Percentiles rank a stretch among this genome's conserved stretches.
Conservation (phyloP, 164 flowering plant genomes). For the Berberis vulgaris region DNA sequence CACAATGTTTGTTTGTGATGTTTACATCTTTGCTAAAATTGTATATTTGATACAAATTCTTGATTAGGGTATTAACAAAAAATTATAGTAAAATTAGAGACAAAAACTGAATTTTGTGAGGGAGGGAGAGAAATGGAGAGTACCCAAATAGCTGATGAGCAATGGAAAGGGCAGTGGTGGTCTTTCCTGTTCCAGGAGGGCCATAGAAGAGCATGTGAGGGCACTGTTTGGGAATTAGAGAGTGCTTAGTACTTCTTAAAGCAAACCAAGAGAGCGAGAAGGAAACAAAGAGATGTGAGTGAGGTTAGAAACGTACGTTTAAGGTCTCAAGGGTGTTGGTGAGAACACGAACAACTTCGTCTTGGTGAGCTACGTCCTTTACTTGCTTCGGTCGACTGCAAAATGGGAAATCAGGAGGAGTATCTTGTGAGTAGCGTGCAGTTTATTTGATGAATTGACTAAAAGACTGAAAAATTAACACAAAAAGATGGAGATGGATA, state of each 20-base stretch:
- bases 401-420: not conserved
- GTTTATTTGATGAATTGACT: not conserved
- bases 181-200: constrained; percentile 98
- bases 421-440: not conserved
- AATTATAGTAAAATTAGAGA: no score
- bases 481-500: not conserved
- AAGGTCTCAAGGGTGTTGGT: constrained; percentile 87
- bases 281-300: not conserved
- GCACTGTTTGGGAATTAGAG: constrained; percentile 33
- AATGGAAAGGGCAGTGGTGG: constrained; percentile 92
- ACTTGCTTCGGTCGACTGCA: constrained; percentile 90
- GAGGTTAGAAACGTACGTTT: constrained; percentile 25
- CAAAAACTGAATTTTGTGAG: not conserved
- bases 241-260: not conserved
- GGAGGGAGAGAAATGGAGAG: not conserved
- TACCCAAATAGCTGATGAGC: constrained; percentile 92
- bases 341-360: constrained; percentile 91
- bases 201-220: constrained; percentile 99
- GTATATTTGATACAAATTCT: no score
- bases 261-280: not conserved
- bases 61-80: no score
- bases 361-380: constrained; percentile 96
- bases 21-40: no score
- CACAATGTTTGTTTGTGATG: no score
- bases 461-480: not conserved